Conservation (phyloP, 129 eudicot species). For the Tanacetum coccineum region DNA sequence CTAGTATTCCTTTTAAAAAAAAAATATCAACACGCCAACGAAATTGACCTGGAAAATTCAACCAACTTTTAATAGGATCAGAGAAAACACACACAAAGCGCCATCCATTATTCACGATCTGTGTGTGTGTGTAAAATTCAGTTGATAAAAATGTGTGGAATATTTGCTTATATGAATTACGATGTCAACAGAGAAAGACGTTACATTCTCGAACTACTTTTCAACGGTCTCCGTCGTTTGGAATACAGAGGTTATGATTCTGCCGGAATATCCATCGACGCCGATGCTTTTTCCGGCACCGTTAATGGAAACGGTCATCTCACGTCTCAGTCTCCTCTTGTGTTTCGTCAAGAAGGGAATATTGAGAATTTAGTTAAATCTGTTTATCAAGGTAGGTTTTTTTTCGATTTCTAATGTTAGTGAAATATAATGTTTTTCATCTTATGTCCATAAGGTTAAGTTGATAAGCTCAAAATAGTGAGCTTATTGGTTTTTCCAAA, state of each 20-base stretch:
- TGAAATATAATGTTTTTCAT: no score
- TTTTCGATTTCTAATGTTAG: no score
- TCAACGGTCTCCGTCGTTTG: constrained; percentile 83
- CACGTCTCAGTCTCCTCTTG: constrained; percentile 45
- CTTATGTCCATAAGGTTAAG: no score
- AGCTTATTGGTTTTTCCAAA: not conserved
- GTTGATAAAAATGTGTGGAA: constrained; percentile 99
- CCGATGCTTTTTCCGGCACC: constrained; percentile 16
- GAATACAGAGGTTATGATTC: constrained; percentile 97
- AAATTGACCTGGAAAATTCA: not conserved
- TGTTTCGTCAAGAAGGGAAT: constrained; percentile 88
- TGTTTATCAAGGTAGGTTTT: constrained; percentile 50
- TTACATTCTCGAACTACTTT: constrained; percentile 67
- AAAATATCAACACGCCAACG: not conserved
- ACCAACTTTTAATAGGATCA: not conserved
- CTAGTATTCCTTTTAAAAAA: no score
- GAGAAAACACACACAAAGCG: not conserved
- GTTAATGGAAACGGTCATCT: not conserved
- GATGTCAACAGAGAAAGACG: constrained; percentile 69
- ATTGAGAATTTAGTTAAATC: constrained; percentile 85
- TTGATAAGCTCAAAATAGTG: not conserved
- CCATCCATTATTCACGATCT: no score
- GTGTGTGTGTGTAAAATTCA: no score
- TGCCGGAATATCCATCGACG: constrained; percentile 82
- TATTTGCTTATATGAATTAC: constrained; percentile 83